A percentile compares a stretch with the other conserved stretches of the same genome.
These are phyloP conservation scores for Mrakia frigida DNA, from an alignment of 768 basidiomycete species.

Conservation along the genomic window DNA sequence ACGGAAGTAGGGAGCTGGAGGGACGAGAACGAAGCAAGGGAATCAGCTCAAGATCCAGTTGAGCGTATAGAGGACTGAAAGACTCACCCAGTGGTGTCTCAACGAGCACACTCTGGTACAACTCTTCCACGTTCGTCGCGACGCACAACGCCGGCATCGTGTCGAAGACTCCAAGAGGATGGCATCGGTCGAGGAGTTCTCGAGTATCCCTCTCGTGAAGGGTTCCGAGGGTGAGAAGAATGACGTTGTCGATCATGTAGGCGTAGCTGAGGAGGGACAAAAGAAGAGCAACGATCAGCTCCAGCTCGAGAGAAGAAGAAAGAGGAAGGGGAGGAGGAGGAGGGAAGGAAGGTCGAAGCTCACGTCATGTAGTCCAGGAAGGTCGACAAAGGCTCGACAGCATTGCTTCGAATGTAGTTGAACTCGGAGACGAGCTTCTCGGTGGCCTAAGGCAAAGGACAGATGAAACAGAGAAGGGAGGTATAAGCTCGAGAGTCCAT, in stretches of 20 bases:
- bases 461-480: neutral
- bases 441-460: conserved; percentile 54
- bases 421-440: conserved; percentile 95
- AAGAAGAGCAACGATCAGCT: neutral
- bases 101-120: conserved; percentile 92
- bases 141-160: conserved; percentile 99
- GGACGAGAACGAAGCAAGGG: neutral
- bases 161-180: conserved; percentile 93
- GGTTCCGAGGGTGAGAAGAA: conserved; percentile 93
- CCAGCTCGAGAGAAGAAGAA: neutral
- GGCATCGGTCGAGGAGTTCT: conserved; percentile 91
- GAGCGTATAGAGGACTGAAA: no score
- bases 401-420: conserved; percentile 84
- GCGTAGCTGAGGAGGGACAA: conserved; percentile 66
- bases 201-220: conserved; percentile 95
- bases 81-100: conserved; percentile 92
- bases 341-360: conserved; percentile 42
- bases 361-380: conserved; percentile 98
- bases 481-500: neutral
- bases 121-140: conserved; percentile 95
- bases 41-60: neutral
- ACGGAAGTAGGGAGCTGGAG: conserved; percentile 88
- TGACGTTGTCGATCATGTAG: conserved; percentile 99
- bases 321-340: neutral
- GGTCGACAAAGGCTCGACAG: conserved; percentile 80